Evolutionary conservation across 2,329 filamentous ascomycete species (phyloP), one percentile per base, ranked within the genome.

Genomic region (Aspergillus candidus): DNA sequence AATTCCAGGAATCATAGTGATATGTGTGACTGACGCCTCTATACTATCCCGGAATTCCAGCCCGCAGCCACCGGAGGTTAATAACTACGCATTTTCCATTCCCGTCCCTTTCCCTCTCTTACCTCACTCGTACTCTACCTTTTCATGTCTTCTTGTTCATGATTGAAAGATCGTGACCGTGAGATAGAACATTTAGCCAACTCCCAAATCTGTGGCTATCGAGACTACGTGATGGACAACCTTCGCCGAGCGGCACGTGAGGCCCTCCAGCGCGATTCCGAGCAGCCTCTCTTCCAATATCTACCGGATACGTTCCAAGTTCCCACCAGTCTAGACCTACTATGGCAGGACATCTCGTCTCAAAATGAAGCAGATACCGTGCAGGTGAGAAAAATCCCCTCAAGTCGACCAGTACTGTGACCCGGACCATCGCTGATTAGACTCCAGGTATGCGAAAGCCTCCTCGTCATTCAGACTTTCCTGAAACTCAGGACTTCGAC

Each of bases 311-410:
- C 39, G 12, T 42, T 50, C n/a, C 33, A 39, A 27, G n/a, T 50
- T 11, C 31, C 48, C 12, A 41, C 44, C 17, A 51, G 41, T 12
- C 47, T 67, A 13, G 22, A 46, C 36, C 38, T 50, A 11, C 39
- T 70, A 41, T 67, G 65, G 64, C 32, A 53, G 40, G 46, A 66
- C 42, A 43, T 68, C 14, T 55, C 56, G 30, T 44, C 52, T 7
- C 35, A 59, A 32, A 47, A 54, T 31, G 44, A 49, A 18, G 46
- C 45, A 11, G 47, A 49, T 6, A 41, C 55, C 40, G 22, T 46
- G 47, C 41, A 59, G 42, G 62, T 65, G 51, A 52, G 55, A 13
- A 11, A 3, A 12, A 27, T 8, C 33, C 11, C 13, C 4, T 11
- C 11, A 3, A 6, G 4, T 17, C 18, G 7, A 14, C 2, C 8